Conservation (phyloP, 306 rosid species). For the Cercis canadensis region DNA sequence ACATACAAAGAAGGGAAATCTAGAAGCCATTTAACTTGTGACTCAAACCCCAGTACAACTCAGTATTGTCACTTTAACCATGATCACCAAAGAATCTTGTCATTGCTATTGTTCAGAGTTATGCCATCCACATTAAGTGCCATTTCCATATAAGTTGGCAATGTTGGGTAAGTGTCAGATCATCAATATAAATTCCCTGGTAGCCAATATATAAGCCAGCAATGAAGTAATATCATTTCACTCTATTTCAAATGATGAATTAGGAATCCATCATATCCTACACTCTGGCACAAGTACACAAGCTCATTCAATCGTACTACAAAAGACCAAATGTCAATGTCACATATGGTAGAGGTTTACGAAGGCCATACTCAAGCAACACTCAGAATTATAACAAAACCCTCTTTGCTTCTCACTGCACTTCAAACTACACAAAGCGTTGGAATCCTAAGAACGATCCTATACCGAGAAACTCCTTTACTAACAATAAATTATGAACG, state of each 20-base stretch:
- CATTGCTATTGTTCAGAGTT: too few relatives aligned
- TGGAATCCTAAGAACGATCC: constrained; percentile 17
- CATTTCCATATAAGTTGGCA: constrained; percentile 9
- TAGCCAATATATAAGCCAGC: too few relatives aligned
- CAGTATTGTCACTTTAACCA: background rate
- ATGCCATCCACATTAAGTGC: background rate
- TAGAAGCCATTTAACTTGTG: background rate
- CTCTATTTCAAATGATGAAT: constrained; percentile 31
- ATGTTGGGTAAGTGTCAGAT: background rate
- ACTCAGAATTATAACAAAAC: too few relatives aligned
- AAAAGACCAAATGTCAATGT: background rate
- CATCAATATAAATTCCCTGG: too few relatives aligned
- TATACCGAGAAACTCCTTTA: too few relatives aligned
- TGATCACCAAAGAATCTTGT: constrained; percentile 22
- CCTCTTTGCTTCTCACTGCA: too few relatives aligned
- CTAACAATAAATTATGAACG: too few relatives aligned
- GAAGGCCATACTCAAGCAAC: constrained; percentile 44
- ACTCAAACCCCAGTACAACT: background rate
- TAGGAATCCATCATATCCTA: constrained; percentile 43
- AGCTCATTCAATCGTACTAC: background rate
- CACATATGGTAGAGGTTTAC: constrained; percentile 27
- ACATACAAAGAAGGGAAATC: too few relatives aligned
- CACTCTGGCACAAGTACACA: constrained; percentile 19
- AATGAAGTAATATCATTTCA: background rate
- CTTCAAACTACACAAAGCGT: background rate